Evolutionary conservation across 1,284 basidiomycete genomes (phyloP).

Genomic region (Boletus sp.): DNA sequence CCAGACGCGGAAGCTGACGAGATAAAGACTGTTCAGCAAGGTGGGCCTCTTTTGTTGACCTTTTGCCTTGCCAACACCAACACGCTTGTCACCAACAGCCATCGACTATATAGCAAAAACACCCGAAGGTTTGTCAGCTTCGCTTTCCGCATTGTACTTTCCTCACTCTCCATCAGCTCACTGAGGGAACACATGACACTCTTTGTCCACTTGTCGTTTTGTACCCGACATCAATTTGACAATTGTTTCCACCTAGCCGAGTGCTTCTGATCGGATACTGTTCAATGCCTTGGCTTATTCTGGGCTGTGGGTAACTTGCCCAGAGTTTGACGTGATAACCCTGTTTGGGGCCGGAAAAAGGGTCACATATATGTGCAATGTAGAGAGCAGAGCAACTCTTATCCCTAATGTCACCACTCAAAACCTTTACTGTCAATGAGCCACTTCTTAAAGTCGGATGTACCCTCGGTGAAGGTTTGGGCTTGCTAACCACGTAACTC

Average conservation of each 20-base stretch:
- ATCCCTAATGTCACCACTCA: conserved; percentile 12
- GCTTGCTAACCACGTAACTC: conserved; percentile 2
- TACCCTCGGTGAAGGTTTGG: conserved; percentile 59
- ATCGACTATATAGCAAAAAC: conserved; percentile 98
- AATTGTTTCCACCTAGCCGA: conserved; percentile 1
- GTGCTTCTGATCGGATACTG: conserved; percentile 1
- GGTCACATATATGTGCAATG: conserved; percentile 10
- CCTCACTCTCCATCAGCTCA: conserved; percentile 23
- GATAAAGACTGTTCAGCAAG: conserved; percentile 92
- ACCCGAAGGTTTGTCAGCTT: conserved; percentile 66
- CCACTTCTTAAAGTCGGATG: conserved; percentile 58
- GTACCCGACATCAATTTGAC: conserved; percentile 25
- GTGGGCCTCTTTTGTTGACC: conserved; percentile 42
- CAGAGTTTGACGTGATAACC: conserved; percentile 7
- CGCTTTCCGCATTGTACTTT: not conserved
- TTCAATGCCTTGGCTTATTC: not conserved
- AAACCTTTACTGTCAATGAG: conserved; percentile 31
- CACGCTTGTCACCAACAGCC: conserved; percentile 47
- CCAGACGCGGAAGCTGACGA: conserved; percentile 98
- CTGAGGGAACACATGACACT: conserved; percentile 19
- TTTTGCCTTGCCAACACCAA: conserved; percentile 7
- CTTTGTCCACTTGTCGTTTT: conserved; percentile 13
- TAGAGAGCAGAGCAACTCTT: not conserved
- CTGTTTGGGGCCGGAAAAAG: conserved; percentile 7
- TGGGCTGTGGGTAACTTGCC: conserved; percentile 5